Conservation (phyloP, 208 protist genomes). For the Phytomonas sp. region DNA sequence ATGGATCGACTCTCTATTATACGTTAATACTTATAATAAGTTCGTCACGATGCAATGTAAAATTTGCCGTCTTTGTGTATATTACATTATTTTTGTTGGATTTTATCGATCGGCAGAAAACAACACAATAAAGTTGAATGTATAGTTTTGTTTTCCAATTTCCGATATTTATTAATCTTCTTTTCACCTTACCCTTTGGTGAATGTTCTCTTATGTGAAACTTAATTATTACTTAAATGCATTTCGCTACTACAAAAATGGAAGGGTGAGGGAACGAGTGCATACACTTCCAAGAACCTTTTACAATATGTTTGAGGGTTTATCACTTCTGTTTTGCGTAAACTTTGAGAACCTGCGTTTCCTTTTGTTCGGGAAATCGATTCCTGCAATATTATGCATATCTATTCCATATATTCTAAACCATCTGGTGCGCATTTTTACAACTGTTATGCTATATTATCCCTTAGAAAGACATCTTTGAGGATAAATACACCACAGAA, state of each 20-base stretch:
- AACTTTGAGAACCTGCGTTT: background rate
- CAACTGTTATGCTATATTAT: too few species aligned
- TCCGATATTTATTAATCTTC: constrained; percentile 1
- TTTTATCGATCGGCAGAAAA: background rate
- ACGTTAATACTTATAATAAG: background rate
- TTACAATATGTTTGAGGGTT: background rate
- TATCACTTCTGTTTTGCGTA: background rate
- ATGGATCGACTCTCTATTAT: background rate
- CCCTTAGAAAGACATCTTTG: too few species aligned
- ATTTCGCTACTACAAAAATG: background rate
- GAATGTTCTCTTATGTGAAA: background rate
- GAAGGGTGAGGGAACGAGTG: background rate
- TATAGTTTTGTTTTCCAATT: constrained; percentile 1
- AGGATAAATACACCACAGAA: too few species aligned
- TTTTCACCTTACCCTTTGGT: constrained; percentile 1
- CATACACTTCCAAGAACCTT: background rate
- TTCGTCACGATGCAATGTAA: background rate
- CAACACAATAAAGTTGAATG: background rate
- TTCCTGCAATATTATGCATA: too few species aligned
- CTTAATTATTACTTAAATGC: background rate
- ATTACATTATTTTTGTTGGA: background rate
- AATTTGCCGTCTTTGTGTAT: background rate
- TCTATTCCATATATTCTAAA: too few species aligned
- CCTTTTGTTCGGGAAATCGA: background rate
- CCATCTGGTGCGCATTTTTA: too few species aligned